Percentiles rank a stretch among this genome's conserved stretches.
Evolutionary conservation across 257 asterid species (phyloP).

Genomic region (Parsonsia alboflavescens): DNA sequence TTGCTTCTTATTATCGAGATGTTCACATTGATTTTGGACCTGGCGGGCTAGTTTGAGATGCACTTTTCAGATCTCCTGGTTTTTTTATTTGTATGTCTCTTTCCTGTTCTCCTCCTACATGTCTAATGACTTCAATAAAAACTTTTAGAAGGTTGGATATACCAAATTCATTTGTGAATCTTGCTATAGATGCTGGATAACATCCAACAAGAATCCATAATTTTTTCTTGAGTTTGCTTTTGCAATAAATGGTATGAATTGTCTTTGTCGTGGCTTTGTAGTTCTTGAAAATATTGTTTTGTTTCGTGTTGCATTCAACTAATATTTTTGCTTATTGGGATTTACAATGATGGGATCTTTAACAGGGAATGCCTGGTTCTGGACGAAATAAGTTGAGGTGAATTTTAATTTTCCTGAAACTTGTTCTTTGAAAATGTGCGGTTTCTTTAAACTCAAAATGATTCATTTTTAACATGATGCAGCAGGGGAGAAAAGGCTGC

Average conservation of each 20-base stretch:
- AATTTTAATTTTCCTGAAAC: constrained; percentile 9
- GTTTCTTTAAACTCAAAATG: constrained; percentile 8
- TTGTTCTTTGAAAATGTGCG: neutral
- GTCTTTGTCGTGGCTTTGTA: neutral
- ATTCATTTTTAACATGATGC: constrained; percentile 18
- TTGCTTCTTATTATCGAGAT: neutral
- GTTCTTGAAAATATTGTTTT: neutral
- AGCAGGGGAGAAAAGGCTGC: constrained; percentile 37
- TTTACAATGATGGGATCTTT: constrained; percentile 12
- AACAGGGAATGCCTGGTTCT: constrained; percentile 46
- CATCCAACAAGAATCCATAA: neutral
- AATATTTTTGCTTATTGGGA: neutral
- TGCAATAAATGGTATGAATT: neutral
- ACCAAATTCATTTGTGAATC: neutral
- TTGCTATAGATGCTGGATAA: neutral
- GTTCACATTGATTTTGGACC: neutral
- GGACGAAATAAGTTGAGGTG: constrained; percentile 36
- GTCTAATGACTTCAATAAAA: neutral
- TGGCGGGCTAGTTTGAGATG: neutral
- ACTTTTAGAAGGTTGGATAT: neutral
- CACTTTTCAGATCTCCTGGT: neutral
- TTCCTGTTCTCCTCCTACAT: neutral
- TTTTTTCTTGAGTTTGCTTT: neutral
- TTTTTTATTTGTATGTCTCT: neutral
- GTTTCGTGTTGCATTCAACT: neutral